A percentile compares a stretch with the other conserved stretches of the same genome.
phyloP scores from a whole-genome alignment of 371 early-diverging fungal genomes.

The Catenaria anguillulae region DNA sequence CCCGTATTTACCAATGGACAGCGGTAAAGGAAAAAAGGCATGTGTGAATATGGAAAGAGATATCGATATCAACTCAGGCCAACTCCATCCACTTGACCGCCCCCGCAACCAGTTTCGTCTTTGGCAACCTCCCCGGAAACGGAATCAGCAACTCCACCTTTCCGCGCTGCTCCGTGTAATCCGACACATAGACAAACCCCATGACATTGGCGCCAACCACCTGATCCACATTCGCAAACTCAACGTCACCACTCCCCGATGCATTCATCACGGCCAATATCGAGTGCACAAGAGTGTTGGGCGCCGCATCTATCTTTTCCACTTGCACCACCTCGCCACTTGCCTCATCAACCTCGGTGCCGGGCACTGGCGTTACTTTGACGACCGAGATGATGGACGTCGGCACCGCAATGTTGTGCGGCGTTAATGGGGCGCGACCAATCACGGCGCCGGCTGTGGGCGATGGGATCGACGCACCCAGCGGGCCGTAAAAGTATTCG shows the following conservation, averaged over 20 bases:
- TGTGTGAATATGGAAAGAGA: no score
- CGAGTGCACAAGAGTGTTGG: background rate
- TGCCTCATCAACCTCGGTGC: background rate
- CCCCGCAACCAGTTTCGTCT: no score
- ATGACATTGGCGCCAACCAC: background rate
- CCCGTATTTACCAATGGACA: no score
- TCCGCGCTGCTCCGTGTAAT: no score
- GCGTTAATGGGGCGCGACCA: background rate
- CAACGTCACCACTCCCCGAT: background rate
- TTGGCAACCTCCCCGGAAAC: no score
- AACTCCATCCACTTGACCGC: no score
- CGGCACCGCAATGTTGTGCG: conserved; percentile 1
- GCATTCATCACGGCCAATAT: background rate
- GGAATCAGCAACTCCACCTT: no score
- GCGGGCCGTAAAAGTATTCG: conserved; percentile 7
- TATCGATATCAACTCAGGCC: no score
- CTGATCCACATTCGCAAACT: background rate
- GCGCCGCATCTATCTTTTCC: no score
- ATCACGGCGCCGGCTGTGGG: background rate
- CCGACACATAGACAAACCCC: conserved; percentile 1
- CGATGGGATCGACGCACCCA: no score
- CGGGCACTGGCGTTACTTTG: background rate
- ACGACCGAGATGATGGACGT: background rate
- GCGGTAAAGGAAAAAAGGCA: no score
- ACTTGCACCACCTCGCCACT: background rate